Base-by-base conservation (phyloP, 495 filamentous ascomycete genomes). In the Neurospora sp. region DNA sequence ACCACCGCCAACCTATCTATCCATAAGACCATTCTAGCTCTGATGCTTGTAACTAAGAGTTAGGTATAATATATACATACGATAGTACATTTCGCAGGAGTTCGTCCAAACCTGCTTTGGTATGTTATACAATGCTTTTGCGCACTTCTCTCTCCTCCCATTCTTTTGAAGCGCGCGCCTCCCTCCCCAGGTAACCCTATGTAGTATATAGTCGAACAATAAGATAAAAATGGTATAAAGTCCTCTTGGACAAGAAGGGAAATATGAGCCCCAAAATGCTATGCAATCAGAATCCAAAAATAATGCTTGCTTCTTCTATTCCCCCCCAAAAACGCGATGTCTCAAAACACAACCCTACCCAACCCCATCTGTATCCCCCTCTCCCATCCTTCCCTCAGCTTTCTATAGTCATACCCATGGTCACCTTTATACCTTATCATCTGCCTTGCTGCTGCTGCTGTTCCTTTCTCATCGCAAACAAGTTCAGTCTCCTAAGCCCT, bases 401-500 rank as follows among this genome's bases (percentile, higher is more conserved):
- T 61, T 61, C 53, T 61, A 61, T 61, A 61, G 12, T 61, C 53
- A 61, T 61, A 61, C 22, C 53, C 53, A 61, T 61, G 53, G 22
- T 61, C 22, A 61, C 22, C 53, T 61, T 61, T 61, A 61, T 61
- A 61, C 53, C 53, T 61, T 14, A 16, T 61, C 5, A 8, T 31
- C 14, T 31, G 53, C 53, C 14, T 61, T 61, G 31, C 53, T 53
- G 1, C 10, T 45, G n/a, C n/a, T 45, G 44, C 8, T 53, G 8
- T 31, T 35, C 27, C 27, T 37, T 65, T 37, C 12, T 65, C 7
- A 35, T 65, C 14, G 17, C 53, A 65, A 65, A 65, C 14, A 65
- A 35, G 53, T 35, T 65, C 53, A 65, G 53, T 65, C 53, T 65
- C 53, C 53, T 65, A 65, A 35, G 53, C 53, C 73, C 74, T 74